Evolutionary conservation across 495 filamentous ascomycete species (phyloP), one percentile per base, ranked within the genome.

Genomic region (Trypethelium eluteriae): DNA sequence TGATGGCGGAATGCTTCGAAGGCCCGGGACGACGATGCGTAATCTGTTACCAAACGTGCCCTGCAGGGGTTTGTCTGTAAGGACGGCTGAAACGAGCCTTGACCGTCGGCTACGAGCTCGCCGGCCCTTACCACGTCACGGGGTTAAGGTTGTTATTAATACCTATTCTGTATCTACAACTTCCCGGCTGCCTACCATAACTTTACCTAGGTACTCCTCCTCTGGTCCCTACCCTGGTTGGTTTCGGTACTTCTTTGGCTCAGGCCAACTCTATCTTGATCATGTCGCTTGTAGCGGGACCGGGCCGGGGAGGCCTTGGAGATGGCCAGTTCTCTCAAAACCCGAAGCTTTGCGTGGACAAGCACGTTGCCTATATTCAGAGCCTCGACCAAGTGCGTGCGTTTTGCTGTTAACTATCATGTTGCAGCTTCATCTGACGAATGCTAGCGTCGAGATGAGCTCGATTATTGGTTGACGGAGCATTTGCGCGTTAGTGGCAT

Each of bases 391-490:
- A 86, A 63, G 89, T 91, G 78, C 76, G 83, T 81, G 64, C 67
- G 67, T 69, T 67, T 70, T 41, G 32, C 12, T 57, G 14, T 39
- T 69, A 9, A 35, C 65, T 18, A 12, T 59, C 38, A 2, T 5
- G 59, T 62, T 32, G 39, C 44, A 4, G 70, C 77, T 78, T 68
- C 73, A 69, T 65, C 68, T 64, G 66, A 72, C 70, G n/a, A 64
- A 11, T 38, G 47, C 25, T 79, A 91, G 87, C 83, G 89, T 69
- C 90, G 88, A 78, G 92, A 97, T 78, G 91, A 96, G 74, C 85
- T 96, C 67, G 92, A 97, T 75, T 98, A 98, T 79, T 96, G 92
- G 87, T 83, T 97, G 70, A 98, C 95, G 5, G 92, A 97, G 77
- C 94, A 98, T 73, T 85, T 98, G 64, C 90, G 94, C 59, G 81